Evolutionary conservation across 2,329 filamentous ascomycete genomes (phyloP).

Genomic region (Fusarium equiseti): DNA sequence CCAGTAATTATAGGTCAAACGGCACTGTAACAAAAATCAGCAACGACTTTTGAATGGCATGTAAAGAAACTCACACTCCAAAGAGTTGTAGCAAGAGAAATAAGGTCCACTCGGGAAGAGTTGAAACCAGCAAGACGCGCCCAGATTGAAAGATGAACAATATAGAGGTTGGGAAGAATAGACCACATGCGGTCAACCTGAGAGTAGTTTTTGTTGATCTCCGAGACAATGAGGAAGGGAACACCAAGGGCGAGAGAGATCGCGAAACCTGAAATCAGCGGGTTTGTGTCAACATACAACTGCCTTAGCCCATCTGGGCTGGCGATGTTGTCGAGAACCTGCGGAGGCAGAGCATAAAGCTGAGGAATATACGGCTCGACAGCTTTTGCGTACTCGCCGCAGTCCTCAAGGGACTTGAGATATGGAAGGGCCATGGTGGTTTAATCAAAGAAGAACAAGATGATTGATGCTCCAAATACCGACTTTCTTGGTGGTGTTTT

Average conservation of each 20-base stretch:
- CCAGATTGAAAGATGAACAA: conserved; percentile 87
- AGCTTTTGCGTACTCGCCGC: conserved; percentile 79
- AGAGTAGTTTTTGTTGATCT: conserved; percentile 94
- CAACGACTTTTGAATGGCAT: not conserved
- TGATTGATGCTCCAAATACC: not conserved
- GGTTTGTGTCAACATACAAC: conserved; percentile 88
- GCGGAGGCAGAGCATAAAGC: conserved; percentile 75
- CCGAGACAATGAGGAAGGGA: conserved; percentile 80
- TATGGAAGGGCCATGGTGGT: conserved; percentile 75
- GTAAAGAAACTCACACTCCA: conserved; percentile 78
- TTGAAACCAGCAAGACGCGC: conserved; percentile 79
- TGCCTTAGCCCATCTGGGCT: conserved; percentile 72
- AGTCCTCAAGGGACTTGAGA: conserved; percentile 78
- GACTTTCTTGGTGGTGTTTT: conserved; percentile 16
- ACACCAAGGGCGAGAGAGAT: conserved; percentile 77
- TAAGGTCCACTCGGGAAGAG: conserved; percentile 77
- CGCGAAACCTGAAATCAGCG: conserved; percentile 79
- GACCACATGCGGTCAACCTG: conserved; percentile 96
- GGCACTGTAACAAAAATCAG: conserved; percentile 62
- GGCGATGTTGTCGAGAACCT: conserved; percentile 69
- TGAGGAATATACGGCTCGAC: conserved; percentile 81
- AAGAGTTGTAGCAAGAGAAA: conserved; percentile 75
- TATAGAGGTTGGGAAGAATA: conserved; percentile 87
- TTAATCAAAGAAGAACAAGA: conserved; percentile 34
- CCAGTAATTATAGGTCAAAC: conserved; percentile 97